Evolutionary conservation across 257 asterid genomes (phyloP), one percentile per base, ranked within the genome.

Genomic region (Solanum chilense): DNA sequence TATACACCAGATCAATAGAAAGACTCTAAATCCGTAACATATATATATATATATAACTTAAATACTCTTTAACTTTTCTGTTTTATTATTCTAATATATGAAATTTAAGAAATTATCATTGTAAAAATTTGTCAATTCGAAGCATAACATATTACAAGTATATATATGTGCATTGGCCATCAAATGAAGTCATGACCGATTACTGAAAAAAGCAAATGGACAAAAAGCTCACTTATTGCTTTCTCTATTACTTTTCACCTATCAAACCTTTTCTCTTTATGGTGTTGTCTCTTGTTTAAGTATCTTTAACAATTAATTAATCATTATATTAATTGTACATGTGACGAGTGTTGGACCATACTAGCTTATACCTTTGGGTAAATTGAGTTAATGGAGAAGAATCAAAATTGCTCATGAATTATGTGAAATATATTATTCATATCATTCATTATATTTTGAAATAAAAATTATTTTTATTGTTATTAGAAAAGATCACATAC

Each of bases 401-500:
- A 35, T 35, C 0, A 35, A 35, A 35, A 35, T 35, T 35, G 37
- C 1, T 3, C 0, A 0, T 35, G 6, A 35, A 35, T 35, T 35
- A 35, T 35, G 0, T 35, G 1, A 35, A 37, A 37, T 37, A 37
- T 0, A 37, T 37, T 5, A 37, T 37, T 37, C 0, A 35, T 35
- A 35, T 5, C 1, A 5, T 35, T 35, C 1, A 5, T 35, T 35
- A 35, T 35, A 35, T 35, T 35, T 35, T 35, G 7, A 6, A 0
- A 35, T 5, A 35, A 35, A 35, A 35, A 5, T 0, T 35, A 5
- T 35, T 6, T 35, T 5, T 35, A 35, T 6, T 35, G 37, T 35
- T 1, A 35, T 4, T 35, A 0, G 4, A 35, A 4, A 0, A 4
- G 6, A 35, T 4, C 0, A 35, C 6, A 35, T 1, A 35, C 1